A percentile compares a stretch with the other conserved stretches of the same genome.
Conservation (phyloP, 208 protist genomes). For the Acanthamoeba lenticulata region DNA sequence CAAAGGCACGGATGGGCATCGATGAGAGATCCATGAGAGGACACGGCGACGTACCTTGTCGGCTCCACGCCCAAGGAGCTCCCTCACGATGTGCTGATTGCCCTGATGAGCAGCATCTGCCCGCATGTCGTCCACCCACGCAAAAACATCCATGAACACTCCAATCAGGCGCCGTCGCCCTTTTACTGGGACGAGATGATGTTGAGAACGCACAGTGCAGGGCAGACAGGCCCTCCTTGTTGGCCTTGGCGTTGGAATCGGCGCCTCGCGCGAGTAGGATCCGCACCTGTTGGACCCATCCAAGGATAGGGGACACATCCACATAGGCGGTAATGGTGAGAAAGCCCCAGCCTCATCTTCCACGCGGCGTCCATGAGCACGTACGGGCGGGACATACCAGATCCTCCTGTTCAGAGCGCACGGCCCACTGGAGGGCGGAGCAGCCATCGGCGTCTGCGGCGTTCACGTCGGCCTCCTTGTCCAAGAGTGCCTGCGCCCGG, state of each 20-base stretch:
- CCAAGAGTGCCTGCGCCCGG: not conserved
- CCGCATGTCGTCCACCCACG: not conserved
- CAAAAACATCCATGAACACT: too few relatives aligned
- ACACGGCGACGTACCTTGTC: not conserved
- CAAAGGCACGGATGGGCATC: too few relatives aligned
- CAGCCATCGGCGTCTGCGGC: not conserved
- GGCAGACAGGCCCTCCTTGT: not conserved
- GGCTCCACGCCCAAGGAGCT: not conserved
- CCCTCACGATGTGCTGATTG: not conserved
- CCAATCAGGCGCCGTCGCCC: not conserved
- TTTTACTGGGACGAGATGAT: not conserved
- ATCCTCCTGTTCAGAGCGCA: not conserved
- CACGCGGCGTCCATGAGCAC: too few relatives aligned
- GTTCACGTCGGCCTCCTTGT: not conserved
- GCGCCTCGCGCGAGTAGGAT: not conserved
- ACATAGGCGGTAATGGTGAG: too few relatives aligned
- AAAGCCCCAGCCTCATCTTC: too few relatives aligned
- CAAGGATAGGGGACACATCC: too few relatives aligned
- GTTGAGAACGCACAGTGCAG: constrained; percentile 12
- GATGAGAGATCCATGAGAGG: too few relatives aligned
- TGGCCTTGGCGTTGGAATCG: not conserved
- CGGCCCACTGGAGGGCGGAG: not conserved
- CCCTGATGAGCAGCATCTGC: not conserved
- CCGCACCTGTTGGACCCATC: not conserved
- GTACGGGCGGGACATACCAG: too few relatives aligned